phyloP scores from a whole-genome alignment of 306 rosid species.

The Ziziphus jujuba region DNA sequence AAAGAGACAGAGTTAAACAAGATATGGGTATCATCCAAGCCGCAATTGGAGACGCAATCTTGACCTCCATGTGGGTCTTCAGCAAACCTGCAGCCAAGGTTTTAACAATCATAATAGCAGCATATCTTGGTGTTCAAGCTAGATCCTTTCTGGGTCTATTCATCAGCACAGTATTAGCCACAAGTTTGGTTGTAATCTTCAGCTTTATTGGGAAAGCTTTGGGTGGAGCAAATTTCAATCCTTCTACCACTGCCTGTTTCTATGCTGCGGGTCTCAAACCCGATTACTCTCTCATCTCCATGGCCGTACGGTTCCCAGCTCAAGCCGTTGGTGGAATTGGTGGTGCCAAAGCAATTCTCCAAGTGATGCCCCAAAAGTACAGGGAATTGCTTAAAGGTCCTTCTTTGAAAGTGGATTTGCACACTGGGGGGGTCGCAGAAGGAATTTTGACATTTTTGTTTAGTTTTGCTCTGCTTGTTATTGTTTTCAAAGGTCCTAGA shows the following conservation, averaged over 20 bases:
- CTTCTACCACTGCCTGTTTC: slow-evolving; percentile 39
- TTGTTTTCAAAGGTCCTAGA: slow-evolving; percentile 49
- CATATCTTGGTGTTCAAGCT: slow-evolving; percentile 36
- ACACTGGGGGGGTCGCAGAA: slow-evolving; percentile 56
- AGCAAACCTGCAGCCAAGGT: slow-evolving; percentile 33
- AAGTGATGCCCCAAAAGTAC: slow-evolving; percentile 35
- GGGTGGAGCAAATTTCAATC: slow-evolving; percentile 60
- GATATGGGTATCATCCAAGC: slow-evolving; percentile 36
- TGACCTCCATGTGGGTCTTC: slow-evolving; percentile 54
- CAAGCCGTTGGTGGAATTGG: slow-evolving; percentile 50
- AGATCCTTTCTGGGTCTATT: slow-evolving; percentile 31
- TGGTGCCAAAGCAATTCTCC: slow-evolving; percentile 41
- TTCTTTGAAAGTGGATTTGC: slow-evolving; percentile 53
- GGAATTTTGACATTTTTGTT: slow-evolving; percentile 42
- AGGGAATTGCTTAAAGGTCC: slow-evolving; percentile 50
- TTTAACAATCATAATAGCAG: slow-evolving; percentile 25
- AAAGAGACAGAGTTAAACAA: too few relatives aligned
- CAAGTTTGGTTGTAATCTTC: slow-evolving; percentile 26
- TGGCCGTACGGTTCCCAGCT: slow-evolving; percentile 44
- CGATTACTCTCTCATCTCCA: slow-evolving; percentile 28
- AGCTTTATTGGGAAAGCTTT: slow-evolving; percentile 29
- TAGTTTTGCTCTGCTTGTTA: slow-evolving; percentile 37
- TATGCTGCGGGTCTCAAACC: slow-evolving; percentile 35
- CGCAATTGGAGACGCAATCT: slow-evolving; percentile 44
- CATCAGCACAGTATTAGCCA: slow-evolving; percentile 37